These are phyloP conservation scores for Microbotryum lychnidis-dioicae DNA, from an alignment of 1,284 basidiomycete genomes.

Conservation along the genomic window DNA sequence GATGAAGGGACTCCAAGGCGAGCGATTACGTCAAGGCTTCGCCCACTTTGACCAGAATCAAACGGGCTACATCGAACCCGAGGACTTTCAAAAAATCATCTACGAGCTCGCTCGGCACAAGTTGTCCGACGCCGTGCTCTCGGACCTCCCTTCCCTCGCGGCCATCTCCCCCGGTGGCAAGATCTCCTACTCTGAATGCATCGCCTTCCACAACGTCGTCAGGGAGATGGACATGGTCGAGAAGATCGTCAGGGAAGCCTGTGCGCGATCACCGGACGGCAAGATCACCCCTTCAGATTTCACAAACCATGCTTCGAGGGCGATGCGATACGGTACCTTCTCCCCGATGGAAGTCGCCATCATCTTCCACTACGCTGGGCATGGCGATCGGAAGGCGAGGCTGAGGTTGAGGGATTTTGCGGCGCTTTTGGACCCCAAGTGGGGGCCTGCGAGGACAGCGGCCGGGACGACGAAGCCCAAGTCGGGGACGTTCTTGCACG, in stretches of 20 bases:
- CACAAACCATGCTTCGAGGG: constrained; percentile 43
- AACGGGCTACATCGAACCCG: constrained; percentile 82
- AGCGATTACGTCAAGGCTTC: constrained; percentile 87
- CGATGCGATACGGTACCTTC: constrained; percentile 79
- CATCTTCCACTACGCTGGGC: constrained; percentile 88
- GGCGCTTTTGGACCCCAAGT: constrained; percentile 75
- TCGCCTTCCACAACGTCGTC: constrained; percentile 80
- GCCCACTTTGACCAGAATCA: constrained; percentile 76
- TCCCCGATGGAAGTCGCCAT: constrained; percentile 93
- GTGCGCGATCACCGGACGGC: constrained; percentile 80
- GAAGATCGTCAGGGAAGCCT: constrained; percentile 66
- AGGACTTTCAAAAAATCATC: constrained; percentile 88
- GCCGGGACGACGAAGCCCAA: constrained; percentile 3
- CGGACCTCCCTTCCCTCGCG: constrained; percentile 78
- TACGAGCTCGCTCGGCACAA: constrained; percentile 93
- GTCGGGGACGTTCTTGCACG: constrained; percentile 16
- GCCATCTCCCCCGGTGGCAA: constrained; percentile 75
- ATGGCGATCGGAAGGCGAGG: constrained; percentile 57
- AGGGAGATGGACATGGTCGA: constrained; percentile 92
- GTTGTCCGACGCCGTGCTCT: constrained; percentile 79
- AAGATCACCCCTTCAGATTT: constrained; percentile 59
- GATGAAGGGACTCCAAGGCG: constrained; percentile 94
- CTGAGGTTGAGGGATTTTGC: constrained; percentile 79
- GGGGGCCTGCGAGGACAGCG: constrained; percentile 50
- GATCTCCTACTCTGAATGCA: constrained; percentile 89